Percentiles rank a stretch among this genome's conserved stretches.
Conservation (phyloP, 2,329 filamentous ascomycete genomes). For the Botrytis hyacinthi region DNA sequence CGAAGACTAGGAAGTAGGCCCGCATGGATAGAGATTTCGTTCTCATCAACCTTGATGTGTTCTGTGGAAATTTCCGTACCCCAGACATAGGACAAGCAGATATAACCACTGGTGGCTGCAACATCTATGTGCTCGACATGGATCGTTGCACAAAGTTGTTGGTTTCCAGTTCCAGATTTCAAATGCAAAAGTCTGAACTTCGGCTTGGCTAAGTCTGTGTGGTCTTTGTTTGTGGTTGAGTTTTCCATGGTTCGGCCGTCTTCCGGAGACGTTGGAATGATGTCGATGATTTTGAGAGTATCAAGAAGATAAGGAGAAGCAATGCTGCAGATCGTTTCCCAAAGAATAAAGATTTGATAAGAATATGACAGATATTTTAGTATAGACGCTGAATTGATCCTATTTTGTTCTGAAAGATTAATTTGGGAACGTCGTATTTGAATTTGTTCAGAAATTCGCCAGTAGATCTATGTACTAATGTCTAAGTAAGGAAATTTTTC, state of each 20-base stretch:
- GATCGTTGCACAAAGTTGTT: neutral
- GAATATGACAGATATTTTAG: neutral
- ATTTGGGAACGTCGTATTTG: neutral
- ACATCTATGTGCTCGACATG: neutral
- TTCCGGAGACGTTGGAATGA: neutral
- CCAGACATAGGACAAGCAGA: neutral
- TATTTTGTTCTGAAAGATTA: neutral
- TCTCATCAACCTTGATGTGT: neutral
- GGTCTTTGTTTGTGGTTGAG: neutral
- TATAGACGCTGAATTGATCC: neutral
- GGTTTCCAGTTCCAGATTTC: neutral
- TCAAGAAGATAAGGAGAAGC: neutral
- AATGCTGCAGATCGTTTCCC: neutral
- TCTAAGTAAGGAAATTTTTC: neutral
- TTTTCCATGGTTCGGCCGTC: neutral
- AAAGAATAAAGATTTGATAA: neutral
- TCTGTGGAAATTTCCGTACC: neutral
- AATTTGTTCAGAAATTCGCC: neutral
- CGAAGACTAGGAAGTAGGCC: neutral
- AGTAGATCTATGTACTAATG: neutral
- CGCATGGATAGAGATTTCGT: neutral
- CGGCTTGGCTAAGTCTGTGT: neutral
- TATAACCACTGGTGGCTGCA: neutral
- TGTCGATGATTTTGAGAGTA: neutral
- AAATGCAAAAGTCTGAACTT: neutral